Evolutionary conservation across 164 flowering plant species (phyloP), one percentile per base, ranked within the genome.

Genomic region (Aristolochia californica): DNA sequence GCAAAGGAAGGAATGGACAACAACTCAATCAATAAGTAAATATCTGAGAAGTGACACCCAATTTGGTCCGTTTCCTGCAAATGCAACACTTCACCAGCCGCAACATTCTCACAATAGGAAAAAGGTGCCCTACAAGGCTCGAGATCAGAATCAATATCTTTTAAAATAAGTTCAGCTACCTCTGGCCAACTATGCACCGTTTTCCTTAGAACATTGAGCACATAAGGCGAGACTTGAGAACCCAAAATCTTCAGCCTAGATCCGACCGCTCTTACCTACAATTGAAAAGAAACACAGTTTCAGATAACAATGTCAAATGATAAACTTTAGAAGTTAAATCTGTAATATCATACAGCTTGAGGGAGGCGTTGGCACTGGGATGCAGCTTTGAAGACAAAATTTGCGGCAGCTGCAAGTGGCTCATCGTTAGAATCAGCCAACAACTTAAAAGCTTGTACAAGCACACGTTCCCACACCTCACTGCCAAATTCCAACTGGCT

Each of bases 291-390:
- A 20, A 51, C 51, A 53, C n/a, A 53, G 14, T 28, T 27, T 53
- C 11, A 27, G 1, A n/a, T n/a, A 28, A 24, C n/a, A 10, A 53
- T 14, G 4, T 25, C 9, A 23, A 23, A 14, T 15, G 28, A 18
- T 10, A 27, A 53, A 24, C 10, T 21, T 24, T 10, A 23, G n/a
- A 24, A 1, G 11, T 24, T 5, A 53, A 10, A 53, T 26, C 12
- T 17, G n/a, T 13, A 26, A 17, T 0, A 44, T 13, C 94, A 53
- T 82, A 94, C 99, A 58, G 97, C 95, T 80, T 84, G 85, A 62
- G 91, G 80, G 68, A 94, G 83, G 72, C 78, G 91, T 68, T 88
- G 95, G 67, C 97, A 88, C 28, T 86, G 86, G 44, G 87, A 71
- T 60, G 95, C 96, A 65, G 96, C 93, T 67, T 86, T 86, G 53